Evolutionary conservation across 2,329 filamentous ascomycete species (phyloP).

Genomic region (Paecilomyces dactylethromorphus): DNA sequence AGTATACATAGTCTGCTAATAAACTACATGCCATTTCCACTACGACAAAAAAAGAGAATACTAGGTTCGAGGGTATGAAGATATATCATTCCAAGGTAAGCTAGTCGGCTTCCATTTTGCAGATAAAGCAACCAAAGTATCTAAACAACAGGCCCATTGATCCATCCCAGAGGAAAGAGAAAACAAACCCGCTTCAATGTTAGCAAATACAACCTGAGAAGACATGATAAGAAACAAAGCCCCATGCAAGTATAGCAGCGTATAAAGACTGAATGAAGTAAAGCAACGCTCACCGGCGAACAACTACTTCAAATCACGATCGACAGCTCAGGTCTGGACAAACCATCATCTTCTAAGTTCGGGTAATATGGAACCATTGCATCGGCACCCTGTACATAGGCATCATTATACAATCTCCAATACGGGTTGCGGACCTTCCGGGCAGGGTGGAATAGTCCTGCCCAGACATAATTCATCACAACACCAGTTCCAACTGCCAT

Average conservation of each 20-base stretch:
- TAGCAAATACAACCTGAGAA: not conserved
- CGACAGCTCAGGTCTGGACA: slow-evolving; percentile 72
- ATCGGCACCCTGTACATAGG: slow-evolving; percentile 89
- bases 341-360: slow-evolving; percentile 70
- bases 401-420: slow-evolving; percentile 95
- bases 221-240: not conserved
- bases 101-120: not conserved
- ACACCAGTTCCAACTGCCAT: slow-evolving; percentile 88
- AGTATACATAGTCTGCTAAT: not conserved
- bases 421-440: slow-evolving; percentile 91
- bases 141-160: not conserved
- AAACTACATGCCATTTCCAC: not conserved
- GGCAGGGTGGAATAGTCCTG: slow-evolving; percentile 92
- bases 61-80: not conserved
- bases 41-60: not conserved
- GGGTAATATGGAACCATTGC: slow-evolving; percentile 97
- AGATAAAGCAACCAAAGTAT: not conserved
- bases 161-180: not conserved
- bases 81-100: not conserved
- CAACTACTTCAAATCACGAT: slow-evolving; percentile 62
- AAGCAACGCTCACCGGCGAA: slow-evolving; percentile 1
- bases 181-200: not conserved
- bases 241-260: not conserved
- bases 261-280: not conserved
- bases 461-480: slow-evolving; percentile 98